Evolutionary conservation across 2,329 filamentous ascomycete species (phyloP), one percentile per base, ranked within the genome.

Genomic region (Colletotrichum sp.): DNA sequence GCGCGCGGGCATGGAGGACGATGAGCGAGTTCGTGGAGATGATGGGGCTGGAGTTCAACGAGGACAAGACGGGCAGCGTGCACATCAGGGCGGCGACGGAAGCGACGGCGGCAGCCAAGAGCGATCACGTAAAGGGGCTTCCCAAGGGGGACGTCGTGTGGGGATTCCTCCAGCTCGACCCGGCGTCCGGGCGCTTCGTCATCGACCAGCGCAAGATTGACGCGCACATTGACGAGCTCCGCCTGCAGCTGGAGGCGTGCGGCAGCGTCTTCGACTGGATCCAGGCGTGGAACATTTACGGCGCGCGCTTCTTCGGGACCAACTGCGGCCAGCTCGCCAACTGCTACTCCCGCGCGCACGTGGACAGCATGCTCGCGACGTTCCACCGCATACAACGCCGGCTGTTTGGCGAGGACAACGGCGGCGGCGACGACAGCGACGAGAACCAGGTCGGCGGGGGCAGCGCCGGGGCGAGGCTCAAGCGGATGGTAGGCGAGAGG

Each of bases 211-310:
- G 81, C 4, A 86, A 90, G 81, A 89, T 93, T 5, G 87, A 91
- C 72, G 82, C 85, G 30, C 91, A 93, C 78, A 90, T 92, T 69
- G 80, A 84, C n/a, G 90, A 92, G 80, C 86, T 93, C 12, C 84
- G 86, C 65, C 85, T 83, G 4, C 91, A 93, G 79, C 87, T 93
- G 24, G 82, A 84, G 3, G 86, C 88, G 30, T 90, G 89, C 78
- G 86, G 86, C 66, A 90, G 87, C 73, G 83, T 92, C 8, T 90
- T 93, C 77, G 85, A 88, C 30, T 92, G 90, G 87, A 87, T 92
- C 5, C 88, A 92, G 78, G 90, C 90, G 1, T 92, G 90, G 87
- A 92, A 92, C 78, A 88, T 86, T 52, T 92, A 92, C 79, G 87
- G 89, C 34, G 86, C 85, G 9, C 86, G 88, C 2, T 92, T 92